phyloP scores from a whole-genome alignment of 1,139 yeast genomes.

The Geotrichum siamense region DNA sequence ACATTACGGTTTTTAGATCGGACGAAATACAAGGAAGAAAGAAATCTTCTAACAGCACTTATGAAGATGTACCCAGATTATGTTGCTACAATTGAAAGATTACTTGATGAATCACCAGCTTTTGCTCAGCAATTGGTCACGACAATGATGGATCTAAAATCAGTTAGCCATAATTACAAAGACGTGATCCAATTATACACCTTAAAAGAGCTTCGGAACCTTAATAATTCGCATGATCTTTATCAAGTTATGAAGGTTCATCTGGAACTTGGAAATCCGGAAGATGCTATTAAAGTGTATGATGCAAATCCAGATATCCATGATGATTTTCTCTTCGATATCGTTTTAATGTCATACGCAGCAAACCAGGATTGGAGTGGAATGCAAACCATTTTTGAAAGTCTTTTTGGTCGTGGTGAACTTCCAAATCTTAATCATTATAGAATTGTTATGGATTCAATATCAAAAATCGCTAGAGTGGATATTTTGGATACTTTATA shows the following conservation, averaged over 20 bases:
- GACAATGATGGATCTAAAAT: constrained; percentile 20
- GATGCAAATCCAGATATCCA: constrained; percentile 33
- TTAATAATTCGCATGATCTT: constrained; percentile 25
- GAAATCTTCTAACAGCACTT: constrained; percentile 16
- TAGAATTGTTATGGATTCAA: constrained; percentile 54
- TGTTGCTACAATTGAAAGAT: constrained; percentile 4
- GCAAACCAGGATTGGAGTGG: constrained; percentile 49
- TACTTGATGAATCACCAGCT: constrained; percentile 12
- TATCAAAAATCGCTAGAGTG: constrained; percentile 51
- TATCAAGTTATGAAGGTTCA: constrained; percentile 39
- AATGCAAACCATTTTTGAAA: constrained; percentile 57
- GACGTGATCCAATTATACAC: constrained; percentile 19
- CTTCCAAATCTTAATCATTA: constrained; percentile 55
- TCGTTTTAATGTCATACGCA: constrained; percentile 41
- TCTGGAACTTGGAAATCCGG: constrained; percentile 38
- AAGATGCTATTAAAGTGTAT: constrained; percentile 40
- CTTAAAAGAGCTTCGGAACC: constrained; percentile 16
- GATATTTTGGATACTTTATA: constrained; percentile 49
- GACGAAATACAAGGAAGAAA: constrained; percentile 16
- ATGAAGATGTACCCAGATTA: constrained; percentile 7
- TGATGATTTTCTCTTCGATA: constrained; percentile 24
- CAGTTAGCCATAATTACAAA: constrained; percentile 9
- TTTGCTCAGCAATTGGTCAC: constrained; percentile 20
- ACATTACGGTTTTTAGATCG: constrained; percentile 29
- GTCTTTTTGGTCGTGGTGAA: constrained; percentile 50